Conservation (phyloP, 2,329 filamentous ascomycete species). For the Penicillium expansum region DNA sequence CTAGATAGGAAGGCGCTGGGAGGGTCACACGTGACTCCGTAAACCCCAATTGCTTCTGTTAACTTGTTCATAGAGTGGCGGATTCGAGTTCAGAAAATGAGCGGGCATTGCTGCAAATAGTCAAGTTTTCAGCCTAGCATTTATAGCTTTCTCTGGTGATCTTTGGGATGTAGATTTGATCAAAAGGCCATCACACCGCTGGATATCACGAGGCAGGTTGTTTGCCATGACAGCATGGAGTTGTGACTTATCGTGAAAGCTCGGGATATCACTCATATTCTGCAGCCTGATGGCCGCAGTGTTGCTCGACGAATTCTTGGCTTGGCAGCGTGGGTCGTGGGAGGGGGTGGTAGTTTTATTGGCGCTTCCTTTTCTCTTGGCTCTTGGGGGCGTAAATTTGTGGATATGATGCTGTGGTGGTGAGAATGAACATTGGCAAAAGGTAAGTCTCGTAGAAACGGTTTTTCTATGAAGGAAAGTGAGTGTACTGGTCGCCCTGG, state of each 20-base stretch:
- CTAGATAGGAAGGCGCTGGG: background rate
- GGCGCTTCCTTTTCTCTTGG: background rate
- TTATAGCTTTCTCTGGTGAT: background rate
- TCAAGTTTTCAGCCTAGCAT: background rate
- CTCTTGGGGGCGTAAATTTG: background rate
- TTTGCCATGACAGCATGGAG: accelerated
- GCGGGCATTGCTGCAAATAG: background rate
- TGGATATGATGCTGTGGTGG: background rate
- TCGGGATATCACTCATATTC: too few species aligned
- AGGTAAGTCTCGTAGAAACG: background rate
- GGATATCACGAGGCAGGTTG: too few species aligned
- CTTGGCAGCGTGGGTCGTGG: background rate
- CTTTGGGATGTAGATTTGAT: background rate
- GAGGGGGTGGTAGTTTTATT: background rate
- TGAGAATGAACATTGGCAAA: too few species aligned
- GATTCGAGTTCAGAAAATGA: too few species aligned
- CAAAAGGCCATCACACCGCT: background rate
- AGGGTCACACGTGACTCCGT: background rate
- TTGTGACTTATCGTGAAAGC: accelerated
- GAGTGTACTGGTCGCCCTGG: background rate
- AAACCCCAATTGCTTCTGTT: background rate
- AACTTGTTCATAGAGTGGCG: background rate
- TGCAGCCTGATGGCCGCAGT: too few species aligned
- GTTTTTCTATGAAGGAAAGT: background rate
- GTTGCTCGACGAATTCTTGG: too few species aligned